Conservation (phyloP, 176 grass and related monocot genomes). For the Triticum urartu region DNA sequence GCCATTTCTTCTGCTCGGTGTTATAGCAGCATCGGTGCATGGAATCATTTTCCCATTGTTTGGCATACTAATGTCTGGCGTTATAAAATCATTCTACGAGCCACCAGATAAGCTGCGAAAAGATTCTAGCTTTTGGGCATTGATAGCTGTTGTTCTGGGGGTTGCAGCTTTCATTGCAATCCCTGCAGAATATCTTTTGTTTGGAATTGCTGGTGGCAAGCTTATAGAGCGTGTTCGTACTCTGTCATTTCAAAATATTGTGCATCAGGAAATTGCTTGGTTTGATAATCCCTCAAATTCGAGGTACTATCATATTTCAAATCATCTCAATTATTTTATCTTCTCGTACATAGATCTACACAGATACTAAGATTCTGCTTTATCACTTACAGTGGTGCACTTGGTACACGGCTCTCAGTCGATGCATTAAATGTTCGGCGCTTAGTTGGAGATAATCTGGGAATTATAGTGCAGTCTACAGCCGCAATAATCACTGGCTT, state of each 20-base stretch:
- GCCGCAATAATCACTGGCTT: conserved; percentile 62
- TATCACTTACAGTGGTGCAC: conserved; percentile 57
- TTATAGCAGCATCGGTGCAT: conserved; percentile 67
- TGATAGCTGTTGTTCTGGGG: conserved; percentile 56
- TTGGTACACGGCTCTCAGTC: conserved; percentile 80
- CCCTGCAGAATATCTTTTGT: conserved; percentile 57
- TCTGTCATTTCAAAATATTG: conserved; percentile 61
- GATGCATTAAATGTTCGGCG: conserved; percentile 80
- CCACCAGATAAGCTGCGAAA: conserved; percentile 47
- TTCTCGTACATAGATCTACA: neutral
- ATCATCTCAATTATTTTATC: neutral
- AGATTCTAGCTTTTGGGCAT: conserved; percentile 68
- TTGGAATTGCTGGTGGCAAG: conserved; percentile 81
- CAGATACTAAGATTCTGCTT: neutral
- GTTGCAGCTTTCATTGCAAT: conserved; percentile 31
- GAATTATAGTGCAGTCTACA: conserved; percentile 60
- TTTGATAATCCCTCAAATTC: conserved; percentile 80
- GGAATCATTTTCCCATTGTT: conserved; percentile 71
- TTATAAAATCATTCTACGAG: conserved; percentile 68
- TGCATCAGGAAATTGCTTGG: conserved; percentile 76
- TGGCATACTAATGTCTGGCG: conserved; percentile 48
- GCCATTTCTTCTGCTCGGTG: conserved; percentile 57
- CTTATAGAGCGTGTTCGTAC: conserved; percentile 62
- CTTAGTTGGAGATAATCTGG: conserved; percentile 74
- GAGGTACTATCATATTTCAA: conserved; percentile 38